A percentile compares a stretch with the other conserved stretches of the same genome.
Conservation (phyloP, 441 rosid genomes). For the Breynia disticha region DNA sequence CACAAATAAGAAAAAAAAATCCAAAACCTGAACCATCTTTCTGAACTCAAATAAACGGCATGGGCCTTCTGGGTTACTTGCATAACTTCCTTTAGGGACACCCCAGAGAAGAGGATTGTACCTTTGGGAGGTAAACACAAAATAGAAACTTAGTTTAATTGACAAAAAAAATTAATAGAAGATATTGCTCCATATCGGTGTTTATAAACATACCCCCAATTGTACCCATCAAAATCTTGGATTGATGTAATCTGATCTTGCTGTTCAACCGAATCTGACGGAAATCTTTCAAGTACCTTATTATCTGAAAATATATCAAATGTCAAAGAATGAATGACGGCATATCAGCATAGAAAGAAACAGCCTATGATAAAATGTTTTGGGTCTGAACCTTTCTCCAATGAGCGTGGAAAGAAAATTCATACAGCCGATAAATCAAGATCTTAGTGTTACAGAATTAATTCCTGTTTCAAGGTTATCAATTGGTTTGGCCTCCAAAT, state of each 20-base stretch:
- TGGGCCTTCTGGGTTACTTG: slow-evolving; percentile 70
- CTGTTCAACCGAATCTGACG: slow-evolving; percentile 79
- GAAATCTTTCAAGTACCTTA: slow-evolving; percentile 49
- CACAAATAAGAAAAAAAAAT: neutral
- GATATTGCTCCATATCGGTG: slow-evolving; percentile 2
- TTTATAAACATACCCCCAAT: slow-evolving; percentile 79
- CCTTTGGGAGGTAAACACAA: slow-evolving; percentile 30
- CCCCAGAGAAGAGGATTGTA: slow-evolving; percentile 98
- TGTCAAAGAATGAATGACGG: neutral
- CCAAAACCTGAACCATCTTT: slow-evolving; percentile 86
- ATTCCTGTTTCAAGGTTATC: no score
- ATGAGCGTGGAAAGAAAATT: no score
- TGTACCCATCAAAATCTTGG: slow-evolving; percentile 78
- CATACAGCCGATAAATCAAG: no score
- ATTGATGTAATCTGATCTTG: slow-evolving; percentile 64
- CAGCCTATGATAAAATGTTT: no score
- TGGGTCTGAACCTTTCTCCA: no score
- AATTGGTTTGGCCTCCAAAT: no score
- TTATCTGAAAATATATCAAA: slow-evolving; percentile 45
- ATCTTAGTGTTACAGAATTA: no score
- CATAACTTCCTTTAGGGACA: slow-evolving; percentile 97
- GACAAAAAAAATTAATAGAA: neutral
- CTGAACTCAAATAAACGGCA: slow-evolving; percentile 74
- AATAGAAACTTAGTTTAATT: slow-evolving; percentile 14
- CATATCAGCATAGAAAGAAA: no score